Percentiles rank a stretch among this genome's conserved stretches.
phyloP scores from a whole-genome alignment of 2,329 filamentous ascomycete genomes.

The Elsinoe ampelina region DNA sequence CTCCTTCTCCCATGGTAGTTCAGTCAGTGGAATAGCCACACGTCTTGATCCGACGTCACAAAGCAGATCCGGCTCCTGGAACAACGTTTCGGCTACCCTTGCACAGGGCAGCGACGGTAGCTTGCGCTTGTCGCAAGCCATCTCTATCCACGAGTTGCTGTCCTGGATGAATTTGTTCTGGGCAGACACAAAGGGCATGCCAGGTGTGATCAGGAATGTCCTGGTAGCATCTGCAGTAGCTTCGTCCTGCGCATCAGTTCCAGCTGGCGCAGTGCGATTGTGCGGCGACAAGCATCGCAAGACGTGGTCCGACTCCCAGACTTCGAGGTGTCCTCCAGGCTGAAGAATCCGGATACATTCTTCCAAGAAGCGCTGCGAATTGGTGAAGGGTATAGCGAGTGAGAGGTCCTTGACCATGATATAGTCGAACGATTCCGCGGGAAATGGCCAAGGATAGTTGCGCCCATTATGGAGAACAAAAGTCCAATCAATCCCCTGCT shows the following conservation, averaged over 20 bases:
- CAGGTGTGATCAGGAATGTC: constrained; percentile 72
- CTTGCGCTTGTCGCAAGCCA: constrained; percentile 62
- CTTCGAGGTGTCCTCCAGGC: constrained; percentile 69
- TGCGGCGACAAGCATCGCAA: constrained; percentile 77
- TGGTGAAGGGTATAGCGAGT: constrained; percentile 52
- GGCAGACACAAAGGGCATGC: constrained; percentile 70
- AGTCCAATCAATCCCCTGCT: constrained; percentile 73
- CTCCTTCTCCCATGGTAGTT: constrained; percentile 66
- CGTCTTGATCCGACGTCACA: constrained; percentile 62
- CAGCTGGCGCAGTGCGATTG: constrained; percentile 49
- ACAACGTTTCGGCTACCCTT: constrained; percentile 61
- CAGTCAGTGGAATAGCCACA: constrained; percentile 76
- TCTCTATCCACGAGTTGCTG: constrained; percentile 73
- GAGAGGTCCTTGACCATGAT: constrained; percentile 81
- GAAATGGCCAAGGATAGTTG: constrained; percentile 64
- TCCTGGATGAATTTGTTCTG: constrained; percentile 75
- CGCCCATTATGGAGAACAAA: constrained; percentile 85
- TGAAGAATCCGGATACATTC: constrained; percentile 69
- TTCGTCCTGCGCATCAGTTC: constrained; percentile 51
- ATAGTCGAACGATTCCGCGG: constrained; percentile 72
- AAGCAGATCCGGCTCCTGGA: constrained; percentile 69
- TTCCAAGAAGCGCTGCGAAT: constrained; percentile 51
- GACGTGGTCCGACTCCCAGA: constrained; percentile 83
- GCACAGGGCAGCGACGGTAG: constrained; percentile 71
- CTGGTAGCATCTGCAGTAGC: constrained; percentile 59